Evolutionary conservation across 2,329 filamentous ascomycete genomes (phyloP), one percentile per base, ranked within the genome.

Genomic region (Trichoderma simmonsii): DNA sequence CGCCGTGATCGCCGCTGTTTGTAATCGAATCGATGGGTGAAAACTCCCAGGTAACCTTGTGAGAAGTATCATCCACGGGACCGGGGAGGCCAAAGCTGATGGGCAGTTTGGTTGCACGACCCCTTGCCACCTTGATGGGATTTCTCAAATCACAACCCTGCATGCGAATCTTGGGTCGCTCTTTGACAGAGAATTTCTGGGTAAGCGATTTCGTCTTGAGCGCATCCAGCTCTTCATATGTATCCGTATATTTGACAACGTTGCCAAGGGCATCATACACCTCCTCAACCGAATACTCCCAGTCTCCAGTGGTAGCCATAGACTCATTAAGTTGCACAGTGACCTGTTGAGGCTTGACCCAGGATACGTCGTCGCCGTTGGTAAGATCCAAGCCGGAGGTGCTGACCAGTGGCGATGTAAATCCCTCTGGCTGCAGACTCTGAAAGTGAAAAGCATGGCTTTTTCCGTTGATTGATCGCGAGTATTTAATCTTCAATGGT

Each of bases 221-320:
- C 74, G 87, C 90, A 21, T 93, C 90, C 43, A 86, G 84, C n/a
- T 96, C 92, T 56, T 96, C 92, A 15, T 87, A 84, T 3, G 86
- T 81, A 4, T 85, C 83, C 3, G 87, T 84, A 79, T 97, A 99
- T 74, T 90, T 92, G 72, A 95, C 91, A 48, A 92, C 83, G 77
- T 99, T 99, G 61, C 95, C 95, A 75, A 95, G 92, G 3, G 90
- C 95, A 83, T 99, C 96, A 73, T 93, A 90, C 9, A 99, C 93
- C 80, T 98, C 93, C 76, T 98, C 93, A 68, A 99, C 90, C 1
- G 92, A 91, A 79, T 98, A 99, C 73, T 92, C 87, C 95, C 95
- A 98, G 67, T 90, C 87, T 18, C 95, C 96, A 66, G 92, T 88
- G 7, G 87, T 86, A 63, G 89, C 89, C 83, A 99, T 90, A 6